Evolutionary conservation across 83 land plant genomes (phyloP).

Genomic region (Larix sibirica): DNA sequence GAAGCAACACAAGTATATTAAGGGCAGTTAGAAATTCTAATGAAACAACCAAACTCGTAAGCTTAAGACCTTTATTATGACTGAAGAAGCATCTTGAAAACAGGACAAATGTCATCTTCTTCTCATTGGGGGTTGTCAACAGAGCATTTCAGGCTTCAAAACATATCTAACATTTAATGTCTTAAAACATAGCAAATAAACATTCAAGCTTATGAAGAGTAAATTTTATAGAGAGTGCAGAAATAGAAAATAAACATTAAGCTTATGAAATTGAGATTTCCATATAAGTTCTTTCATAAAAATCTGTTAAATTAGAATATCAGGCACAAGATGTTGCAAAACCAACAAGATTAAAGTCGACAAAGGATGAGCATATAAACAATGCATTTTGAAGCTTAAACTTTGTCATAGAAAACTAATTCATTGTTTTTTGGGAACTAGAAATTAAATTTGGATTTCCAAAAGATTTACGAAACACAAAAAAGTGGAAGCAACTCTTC

Average conservation of each 20-base stretch:
- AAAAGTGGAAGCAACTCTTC: too few species aligned
- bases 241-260: background rate
- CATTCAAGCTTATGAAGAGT: background rate
- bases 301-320: background rate
- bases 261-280: background rate
- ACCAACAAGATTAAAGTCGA: background rate
- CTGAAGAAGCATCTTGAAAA: background rate
- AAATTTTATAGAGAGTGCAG: background rate
- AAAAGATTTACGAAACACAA: too few species aligned
- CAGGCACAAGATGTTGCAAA: background rate
- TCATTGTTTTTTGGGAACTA: background rate
- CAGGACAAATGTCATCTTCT: background rate
- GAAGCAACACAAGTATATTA: background rate
- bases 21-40: background rate
- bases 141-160: background rate
- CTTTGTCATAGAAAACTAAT: background rate
- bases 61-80: background rate
- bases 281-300: background rate
- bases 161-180: background rate
- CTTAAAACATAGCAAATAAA: background rate
- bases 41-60: background rate
- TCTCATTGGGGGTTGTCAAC: background rate
- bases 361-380: background rate
- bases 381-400: background rate
- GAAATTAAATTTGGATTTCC: background rate